Evolutionary conservation across 2,329 filamentous ascomycete species (phyloP), one percentile per base, ranked within the genome.

Genomic region (Trichoderma sp.): DNA sequence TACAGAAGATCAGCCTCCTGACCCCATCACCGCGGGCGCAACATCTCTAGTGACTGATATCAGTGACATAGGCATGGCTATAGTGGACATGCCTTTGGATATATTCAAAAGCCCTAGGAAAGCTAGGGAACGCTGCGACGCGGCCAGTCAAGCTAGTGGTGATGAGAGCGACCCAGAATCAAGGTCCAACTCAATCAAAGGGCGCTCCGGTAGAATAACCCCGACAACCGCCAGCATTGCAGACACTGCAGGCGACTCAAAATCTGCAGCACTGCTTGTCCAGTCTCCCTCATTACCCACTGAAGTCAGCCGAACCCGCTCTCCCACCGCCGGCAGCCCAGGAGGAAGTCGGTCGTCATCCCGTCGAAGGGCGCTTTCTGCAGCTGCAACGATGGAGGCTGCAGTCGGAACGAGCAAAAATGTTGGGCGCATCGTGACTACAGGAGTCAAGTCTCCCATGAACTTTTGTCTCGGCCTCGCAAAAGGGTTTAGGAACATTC

Each of bases 401-500:
- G 90, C 89, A 2, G 82, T 92, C 13, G 88, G 88, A 61, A 90
- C 92, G 8, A 87, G 89, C 1, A 91, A 89, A 75, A 90, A 91
- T 2, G 87, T 94, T 43, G 87, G 88, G 26, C 88, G 90, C n/a
- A 91, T 96, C 62, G 88, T 95, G 6, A 87, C 87, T 12, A 90
- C 92, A n/a, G 89, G 92, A 6, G 85, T 95, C 72, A 93, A 92
- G 76, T 91, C 91, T 2, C 95, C 94, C 0, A 91, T 96, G 86
- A 93, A 97, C 79, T 92, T 97, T 74, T 93, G 93, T 53, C 82
- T 97, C 55, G 92, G 92, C 1, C 82, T 97, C 47, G 92, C 94
- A 0, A 92, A 92, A 79, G 95, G 95, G 0, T 97, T 97, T 79
- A 92, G 95, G 78, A 97, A 97, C 76, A 91, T 93, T 6, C 94